A percentile compares a stretch with the other conserved stretches of the same genome.
These are phyloP conservation scores for Aspergillus latus DNA, from an alignment of 2,329 filamentous ascomycete species.

Conservation along the genomic window DNA sequence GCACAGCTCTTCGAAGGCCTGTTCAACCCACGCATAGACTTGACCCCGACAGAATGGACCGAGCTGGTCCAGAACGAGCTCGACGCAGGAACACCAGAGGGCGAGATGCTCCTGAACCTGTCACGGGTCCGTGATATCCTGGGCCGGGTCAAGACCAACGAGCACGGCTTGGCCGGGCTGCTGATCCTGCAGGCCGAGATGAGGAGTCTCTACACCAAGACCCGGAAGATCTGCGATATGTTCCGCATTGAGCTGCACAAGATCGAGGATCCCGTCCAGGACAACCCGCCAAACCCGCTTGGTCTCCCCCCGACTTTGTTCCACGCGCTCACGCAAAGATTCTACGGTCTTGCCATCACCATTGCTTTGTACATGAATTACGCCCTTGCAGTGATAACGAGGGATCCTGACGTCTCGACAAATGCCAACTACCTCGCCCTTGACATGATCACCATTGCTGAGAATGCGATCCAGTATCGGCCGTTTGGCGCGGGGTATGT, in stretches of 20 bases:
- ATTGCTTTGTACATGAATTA: slow-evolving; percentile 36
- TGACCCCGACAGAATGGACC: slow-evolving; percentile 36
- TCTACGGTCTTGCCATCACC: slow-evolving; percentile 33
- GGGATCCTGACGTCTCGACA: slow-evolving; percentile 16
- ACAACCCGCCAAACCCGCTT: neutral
- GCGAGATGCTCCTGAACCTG: slow-evolving; percentile 32
- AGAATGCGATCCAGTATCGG: slow-evolving; percentile 27
- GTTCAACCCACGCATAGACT: slow-evolving; percentile 34
- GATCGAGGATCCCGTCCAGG: slow-evolving; percentile 13
- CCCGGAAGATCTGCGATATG: slow-evolving; percentile 19
- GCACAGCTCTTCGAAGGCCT: slow-evolving; percentile 38
- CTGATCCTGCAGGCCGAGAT: slow-evolving; percentile 23
- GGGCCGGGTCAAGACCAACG: slow-evolving; percentile 22
- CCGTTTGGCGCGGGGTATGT: slow-evolving; percentile 37
- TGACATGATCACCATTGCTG: slow-evolving; percentile 32
- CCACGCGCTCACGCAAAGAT: slow-evolving; percentile 34
- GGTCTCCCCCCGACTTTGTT: slow-evolving; percentile 15
- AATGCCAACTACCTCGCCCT: slow-evolving; percentile 26
- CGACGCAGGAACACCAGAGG: slow-evolving; percentile 29
- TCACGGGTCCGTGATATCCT: slow-evolving; percentile 33
- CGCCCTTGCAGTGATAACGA: slow-evolving; percentile 31
- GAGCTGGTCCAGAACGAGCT: slow-evolving; percentile 32
- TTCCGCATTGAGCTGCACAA: slow-evolving; percentile 19
- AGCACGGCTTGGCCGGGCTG: slow-evolving; percentile 10
- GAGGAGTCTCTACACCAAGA: slow-evolving; percentile 24